A percentile compares a stretch with the other conserved stretches of the same genome.
These are phyloP conservation scores for Pseudogymnoascus sp. DNA, from an alignment of 2,329 filamentous ascomycete genomes.

Conservation along the genomic window DNA sequence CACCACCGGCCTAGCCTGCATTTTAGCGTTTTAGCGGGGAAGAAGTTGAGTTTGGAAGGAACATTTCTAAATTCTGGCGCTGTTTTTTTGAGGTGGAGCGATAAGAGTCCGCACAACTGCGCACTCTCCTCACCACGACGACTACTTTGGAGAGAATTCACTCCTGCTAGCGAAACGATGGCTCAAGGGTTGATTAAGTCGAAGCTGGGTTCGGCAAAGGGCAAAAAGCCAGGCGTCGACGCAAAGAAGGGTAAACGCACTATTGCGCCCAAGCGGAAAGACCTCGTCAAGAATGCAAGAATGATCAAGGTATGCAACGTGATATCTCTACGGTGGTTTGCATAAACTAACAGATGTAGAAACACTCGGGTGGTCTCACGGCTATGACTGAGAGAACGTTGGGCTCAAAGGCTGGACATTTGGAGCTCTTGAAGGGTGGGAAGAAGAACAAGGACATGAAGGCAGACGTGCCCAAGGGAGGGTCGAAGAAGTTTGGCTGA, in stretches of 20 bases:
- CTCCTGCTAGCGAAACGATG: conserved; percentile 20
- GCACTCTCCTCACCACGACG: neutral
- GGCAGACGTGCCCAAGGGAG: conserved; percentile 24
- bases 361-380: conserved; percentile 52
- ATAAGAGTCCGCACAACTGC: neutral
- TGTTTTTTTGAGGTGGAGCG: neutral
- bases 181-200: conserved; percentile 28
- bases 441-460: conserved; percentile 47
- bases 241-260: conserved; percentile 50
- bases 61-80: neutral
- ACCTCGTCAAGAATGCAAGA: conserved; percentile 50
- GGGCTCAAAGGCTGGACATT: conserved; percentile 58
- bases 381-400: conserved; percentile 59
- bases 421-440: conserved; percentile 58
- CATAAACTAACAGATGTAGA: conserved; percentile 31
- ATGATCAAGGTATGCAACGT: conserved; percentile 45
- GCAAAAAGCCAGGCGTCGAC: conserved; percentile 29
- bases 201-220: conserved; percentile 22
- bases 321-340: neutral
- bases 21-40: neutral
- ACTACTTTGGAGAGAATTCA: neutral
- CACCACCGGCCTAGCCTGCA: neutral
- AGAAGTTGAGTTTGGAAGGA: neutral
- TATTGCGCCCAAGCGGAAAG: conserved; percentile 58
- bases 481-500: conserved; percentile 28